A percentile compares a stretch with the other conserved stretches of the same genome.
Conservation (phyloP, 768 basidiomycete species). For the Calocybe gangraenosa region DNA sequence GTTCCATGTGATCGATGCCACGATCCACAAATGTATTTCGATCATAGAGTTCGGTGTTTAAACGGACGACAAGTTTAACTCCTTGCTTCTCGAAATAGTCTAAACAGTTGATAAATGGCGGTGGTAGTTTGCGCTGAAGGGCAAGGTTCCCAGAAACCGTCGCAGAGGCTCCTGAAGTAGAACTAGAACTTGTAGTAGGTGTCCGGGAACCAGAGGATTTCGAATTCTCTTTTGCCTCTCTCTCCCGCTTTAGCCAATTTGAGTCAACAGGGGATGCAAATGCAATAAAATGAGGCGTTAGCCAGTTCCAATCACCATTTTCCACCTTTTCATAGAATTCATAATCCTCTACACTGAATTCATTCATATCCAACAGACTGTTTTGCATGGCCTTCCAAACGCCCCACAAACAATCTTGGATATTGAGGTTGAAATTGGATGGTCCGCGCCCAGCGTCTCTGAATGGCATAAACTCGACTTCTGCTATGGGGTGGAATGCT, state of each 20-base stretch:
- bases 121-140: conserved; percentile 72
- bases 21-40: conserved; percentile 73
- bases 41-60: conserved; percentile 93
- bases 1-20: conserved; percentile 84
- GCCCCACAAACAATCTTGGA: conserved; percentile 90
- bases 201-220: conserved; percentile 22
- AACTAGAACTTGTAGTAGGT: conserved; percentile 5
- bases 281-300: conserved; percentile 88
- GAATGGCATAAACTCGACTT: conserved; percentile 92
- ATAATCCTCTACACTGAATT: conserved; percentile 90
- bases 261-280: conserved; percentile 90
- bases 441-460: conserved; percentile 92
- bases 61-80: conserved; percentile 86
- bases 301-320: conserved; percentile 95
- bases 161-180: too few relatives aligned
- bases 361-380: conserved; percentile 89
- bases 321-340: conserved; percentile 94
- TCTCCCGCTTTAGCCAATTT: conserved; percentile 73
- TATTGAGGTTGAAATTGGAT: conserved; percentile 89
- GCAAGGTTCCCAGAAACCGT: conserved; percentile 41
- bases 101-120: conserved; percentile 84
- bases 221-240: conserved; percentile 50
- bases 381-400: conserved; percentile 90
- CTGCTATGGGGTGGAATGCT: conserved; percentile 90
- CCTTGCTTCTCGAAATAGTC: conserved; percentile 88